A percentile compares a stretch with the other conserved stretches of the same genome.
phyloP scores from a whole-genome alignment of 1,284 basidiomycete species.

The Caloboletus inedulis region DNA sequence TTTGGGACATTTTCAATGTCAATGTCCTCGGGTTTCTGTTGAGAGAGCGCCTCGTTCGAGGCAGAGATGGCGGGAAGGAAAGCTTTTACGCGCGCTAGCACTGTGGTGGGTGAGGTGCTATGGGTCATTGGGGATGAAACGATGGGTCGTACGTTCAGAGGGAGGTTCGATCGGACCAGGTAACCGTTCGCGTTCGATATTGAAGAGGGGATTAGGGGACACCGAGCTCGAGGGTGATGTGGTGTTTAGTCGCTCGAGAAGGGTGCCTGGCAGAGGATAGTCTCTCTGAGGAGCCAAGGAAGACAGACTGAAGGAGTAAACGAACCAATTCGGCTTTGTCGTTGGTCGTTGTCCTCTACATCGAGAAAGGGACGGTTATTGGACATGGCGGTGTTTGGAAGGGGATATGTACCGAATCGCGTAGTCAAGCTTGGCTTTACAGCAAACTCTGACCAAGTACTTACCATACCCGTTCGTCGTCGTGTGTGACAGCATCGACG shows the following conservation, averaged over 20 bases:
- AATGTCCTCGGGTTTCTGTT: constrained; percentile 51
- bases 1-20: constrained; percentile 59
- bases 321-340: constrained; percentile 32
- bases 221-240: constrained; percentile 6
- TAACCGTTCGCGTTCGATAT: constrained; percentile 16
- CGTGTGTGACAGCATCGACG: background rate
- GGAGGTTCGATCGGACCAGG: constrained; percentile 26
- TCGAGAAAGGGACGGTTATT: constrained; percentile 25
- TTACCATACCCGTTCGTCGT: background rate
- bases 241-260: constrained; percentile 29
- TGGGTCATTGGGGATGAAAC: constrained; percentile 1
- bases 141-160: constrained; percentile 32
- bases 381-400: constrained; percentile 11
- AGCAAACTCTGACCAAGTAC: background rate
- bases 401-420: constrained; percentile 12
- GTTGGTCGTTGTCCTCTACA: constrained; percentile 36
- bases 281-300: background rate
- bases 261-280: constrained; percentile 17
- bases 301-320: background rate
- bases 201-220: constrained; percentile 6
- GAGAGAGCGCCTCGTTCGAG: constrained; percentile 53
- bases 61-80: constrained; percentile 63
- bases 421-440: constrained; percentile 5
- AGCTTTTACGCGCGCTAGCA: constrained; percentile 57
- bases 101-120: constrained; percentile 30